These are phyloP conservation scores for Talaromyces marneffei DNA, from an alignment of 2,329 filamentous ascomycete genomes.

Conservation along the genomic window DNA sequence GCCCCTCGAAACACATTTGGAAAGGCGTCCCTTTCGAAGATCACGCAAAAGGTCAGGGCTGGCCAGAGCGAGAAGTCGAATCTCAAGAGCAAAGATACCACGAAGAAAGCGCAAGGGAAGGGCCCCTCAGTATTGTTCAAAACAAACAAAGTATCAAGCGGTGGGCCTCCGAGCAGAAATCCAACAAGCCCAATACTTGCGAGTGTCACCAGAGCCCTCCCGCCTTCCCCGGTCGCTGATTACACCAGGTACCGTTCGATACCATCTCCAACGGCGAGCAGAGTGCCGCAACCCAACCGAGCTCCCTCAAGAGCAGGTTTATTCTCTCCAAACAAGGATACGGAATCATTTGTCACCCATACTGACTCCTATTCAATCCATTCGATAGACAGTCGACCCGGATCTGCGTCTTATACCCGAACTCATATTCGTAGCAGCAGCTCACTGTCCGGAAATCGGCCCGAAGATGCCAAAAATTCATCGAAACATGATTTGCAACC, in stretches of 20 bases:
- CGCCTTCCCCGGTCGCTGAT: conserved; percentile 25
- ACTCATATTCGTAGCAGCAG: conserved; percentile 41
- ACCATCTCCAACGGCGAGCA: conserved; percentile 19
- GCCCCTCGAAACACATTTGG: conserved; percentile 21
- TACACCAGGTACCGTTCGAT: conserved; percentile 20
- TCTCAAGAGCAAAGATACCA: conserved; percentile 16
- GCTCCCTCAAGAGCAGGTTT: conserved; percentile 26
- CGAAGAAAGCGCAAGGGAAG: conserved; percentile 15
- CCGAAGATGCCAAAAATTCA: conserved; percentile 35
- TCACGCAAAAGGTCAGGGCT: conserved; percentile 32
- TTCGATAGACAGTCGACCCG: conserved; percentile 30
- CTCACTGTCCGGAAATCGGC: conserved; percentile 37
- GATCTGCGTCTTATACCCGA: conserved; percentile 34
- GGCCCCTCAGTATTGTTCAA: conserved; percentile 7
- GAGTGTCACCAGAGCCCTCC: conserved; percentile 25
- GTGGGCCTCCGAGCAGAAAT: conserved; percentile 19
- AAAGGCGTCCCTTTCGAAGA: conserved; percentile 27
- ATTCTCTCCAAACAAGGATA: conserved; percentile 33
- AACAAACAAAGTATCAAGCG: conserved; percentile 19
- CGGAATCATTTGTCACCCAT: conserved; percentile 38
- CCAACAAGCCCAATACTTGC: conserved; percentile 15
- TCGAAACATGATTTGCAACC: conserved; percentile 25
- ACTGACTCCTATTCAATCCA: conserved; percentile 39
- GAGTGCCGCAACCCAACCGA: conserved; percentile 15
- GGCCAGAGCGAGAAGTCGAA: conserved; percentile 23